Percentiles rank a stretch among this genome's conserved stretches.
These are phyloP conservation scores for Populus pruinosa DNA, from an alignment of 345 rosid genomes.

Conservation along the genomic window DNA sequence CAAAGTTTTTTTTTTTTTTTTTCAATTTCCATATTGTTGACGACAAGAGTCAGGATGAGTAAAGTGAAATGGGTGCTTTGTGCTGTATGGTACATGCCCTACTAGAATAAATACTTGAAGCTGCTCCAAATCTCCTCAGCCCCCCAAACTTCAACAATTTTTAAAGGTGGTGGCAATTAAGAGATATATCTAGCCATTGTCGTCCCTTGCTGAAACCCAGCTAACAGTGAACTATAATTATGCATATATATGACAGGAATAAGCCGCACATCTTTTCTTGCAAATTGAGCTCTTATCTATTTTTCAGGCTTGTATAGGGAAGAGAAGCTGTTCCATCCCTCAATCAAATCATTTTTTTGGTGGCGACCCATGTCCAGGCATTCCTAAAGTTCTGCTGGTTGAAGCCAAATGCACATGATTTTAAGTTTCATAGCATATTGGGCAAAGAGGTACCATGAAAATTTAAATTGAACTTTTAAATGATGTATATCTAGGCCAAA, in stretches of 20 bases:
- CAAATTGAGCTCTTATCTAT: not conserved
- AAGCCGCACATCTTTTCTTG: not conserved
- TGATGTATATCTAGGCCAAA: not conserved
- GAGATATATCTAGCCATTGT: too few relatives aligned
- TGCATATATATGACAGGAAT: not conserved
- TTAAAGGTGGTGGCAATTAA: too few relatives aligned
- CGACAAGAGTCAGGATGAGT: too few relatives aligned
- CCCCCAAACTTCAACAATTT: too few relatives aligned
- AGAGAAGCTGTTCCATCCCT: slow-evolving; percentile 40
- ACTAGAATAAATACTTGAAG: too few relatives aligned
- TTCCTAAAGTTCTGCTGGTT: slow-evolving; percentile 47
- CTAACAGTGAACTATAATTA: not conserved
- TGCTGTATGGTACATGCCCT: too few relatives aligned
- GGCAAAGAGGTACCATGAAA: not conserved
- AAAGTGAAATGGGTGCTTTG: too few relatives aligned
- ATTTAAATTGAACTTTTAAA: not conserved
- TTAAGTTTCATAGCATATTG: not conserved
- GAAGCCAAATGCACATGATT: slow-evolving; percentile 52
- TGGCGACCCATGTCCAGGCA: slow-evolving; percentile 50
- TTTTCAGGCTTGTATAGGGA: slow-evolving; percentile 53
- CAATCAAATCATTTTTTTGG: slow-evolving; percentile 38
- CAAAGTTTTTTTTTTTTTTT: not conserved
- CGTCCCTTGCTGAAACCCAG: not conserved
- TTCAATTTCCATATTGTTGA: not conserved
- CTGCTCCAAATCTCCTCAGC: too few relatives aligned